Conservation (phyloP, 176 grass and related monocot species). For the Triticum timopheevii region DNA sequence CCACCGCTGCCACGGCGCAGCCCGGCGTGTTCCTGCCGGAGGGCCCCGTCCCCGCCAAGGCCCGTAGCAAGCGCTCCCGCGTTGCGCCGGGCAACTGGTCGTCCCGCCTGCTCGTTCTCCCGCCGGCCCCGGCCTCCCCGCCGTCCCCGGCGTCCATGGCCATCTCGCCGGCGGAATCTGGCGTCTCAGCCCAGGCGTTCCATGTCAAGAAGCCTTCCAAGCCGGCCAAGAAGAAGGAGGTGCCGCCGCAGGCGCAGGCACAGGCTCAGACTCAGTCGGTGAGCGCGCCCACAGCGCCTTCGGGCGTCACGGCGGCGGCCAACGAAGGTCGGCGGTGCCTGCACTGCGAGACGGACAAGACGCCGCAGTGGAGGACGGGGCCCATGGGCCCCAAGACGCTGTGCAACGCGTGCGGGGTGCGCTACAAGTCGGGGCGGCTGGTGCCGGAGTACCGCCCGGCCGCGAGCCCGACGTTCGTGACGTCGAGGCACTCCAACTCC, state of each 20-base stretch:
- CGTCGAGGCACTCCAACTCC: slow-evolving; percentile 89
- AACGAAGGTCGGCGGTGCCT: slow-evolving; percentile 63
- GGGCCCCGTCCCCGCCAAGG: slow-evolving; percentile 49
- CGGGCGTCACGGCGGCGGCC: neutral
- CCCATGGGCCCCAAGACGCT: slow-evolving; percentile 97
- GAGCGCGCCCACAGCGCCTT: neutral
- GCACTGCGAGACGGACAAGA: slow-evolving; percentile 96
- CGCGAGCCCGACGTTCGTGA: slow-evolving; percentile 76
- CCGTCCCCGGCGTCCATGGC: slow-evolving; percentile 44
- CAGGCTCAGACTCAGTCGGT: neutral
- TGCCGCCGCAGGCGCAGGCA: neutral
- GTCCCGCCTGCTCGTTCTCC: slow-evolving; percentile 55
- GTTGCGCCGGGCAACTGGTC: slow-evolving; percentile 59
- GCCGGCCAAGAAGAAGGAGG: slow-evolving; percentile 63
- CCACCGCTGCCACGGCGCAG: neutral
- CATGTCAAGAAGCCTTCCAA: slow-evolving; percentile 44
- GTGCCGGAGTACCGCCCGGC: slow-evolving; percentile 95
- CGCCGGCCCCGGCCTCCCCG: slow-evolving; percentile 14
- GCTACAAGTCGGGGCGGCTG: slow-evolving; percentile 88
- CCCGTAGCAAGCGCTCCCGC: slow-evolving; percentile 69
- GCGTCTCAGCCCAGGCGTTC: slow-evolving; percentile 23
- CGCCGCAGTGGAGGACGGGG: slow-evolving; percentile 95
- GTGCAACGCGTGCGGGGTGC: slow-evolving; percentile 96
- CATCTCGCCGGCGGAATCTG: slow-evolving; percentile 54
- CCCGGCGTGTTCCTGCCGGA: slow-evolving; percentile 42